A percentile compares a stretch with the other conserved stretches of the same genome.
These are phyloP conservation scores for Erysimum cheiri DNA, from an alignment of 441 rosid species.

Conservation along the genomic window DNA sequence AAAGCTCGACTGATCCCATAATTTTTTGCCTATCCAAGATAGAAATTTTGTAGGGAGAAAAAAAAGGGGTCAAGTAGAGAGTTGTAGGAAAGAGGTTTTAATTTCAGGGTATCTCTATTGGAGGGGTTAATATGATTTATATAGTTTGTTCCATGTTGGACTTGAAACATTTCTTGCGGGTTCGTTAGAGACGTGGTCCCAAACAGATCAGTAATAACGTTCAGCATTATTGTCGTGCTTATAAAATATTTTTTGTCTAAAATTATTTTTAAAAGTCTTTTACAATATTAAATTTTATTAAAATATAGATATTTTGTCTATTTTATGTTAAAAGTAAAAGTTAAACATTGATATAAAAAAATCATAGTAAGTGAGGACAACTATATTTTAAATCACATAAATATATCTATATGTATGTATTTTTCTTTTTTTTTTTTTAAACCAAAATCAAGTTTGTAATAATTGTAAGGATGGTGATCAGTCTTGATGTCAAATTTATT, in stretches of 20 bases:
- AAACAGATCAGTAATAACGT: background rate
- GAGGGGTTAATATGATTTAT: background rate
- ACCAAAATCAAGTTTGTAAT: too few species aligned
- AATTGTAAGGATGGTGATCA: background rate
- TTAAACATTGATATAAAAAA: background rate
- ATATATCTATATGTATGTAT: too few species aligned
- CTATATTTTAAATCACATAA: background rate
- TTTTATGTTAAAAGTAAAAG: background rate
- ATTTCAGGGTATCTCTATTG: background rate
- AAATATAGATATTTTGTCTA: background rate
- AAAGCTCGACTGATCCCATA: background rate
- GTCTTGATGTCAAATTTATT: background rate
- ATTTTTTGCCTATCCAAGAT: background rate
- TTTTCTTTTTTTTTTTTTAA: background rate
- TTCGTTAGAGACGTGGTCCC: constrained; percentile 1
- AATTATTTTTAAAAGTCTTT: background rate
- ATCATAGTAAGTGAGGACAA: background rate
- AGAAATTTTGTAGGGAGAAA: background rate
- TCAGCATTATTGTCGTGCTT: background rate
- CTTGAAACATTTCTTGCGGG: background rate
- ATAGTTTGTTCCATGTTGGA: background rate
- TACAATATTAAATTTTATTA: background rate
- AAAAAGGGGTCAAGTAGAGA: background rate
- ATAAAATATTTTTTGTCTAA: background rate
- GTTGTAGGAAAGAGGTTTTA: background rate